These are phyloP conservation scores for Asterophora parasitica DNA, from an alignment of 768 basidiomycete genomes.

Conservation along the genomic window DNA sequence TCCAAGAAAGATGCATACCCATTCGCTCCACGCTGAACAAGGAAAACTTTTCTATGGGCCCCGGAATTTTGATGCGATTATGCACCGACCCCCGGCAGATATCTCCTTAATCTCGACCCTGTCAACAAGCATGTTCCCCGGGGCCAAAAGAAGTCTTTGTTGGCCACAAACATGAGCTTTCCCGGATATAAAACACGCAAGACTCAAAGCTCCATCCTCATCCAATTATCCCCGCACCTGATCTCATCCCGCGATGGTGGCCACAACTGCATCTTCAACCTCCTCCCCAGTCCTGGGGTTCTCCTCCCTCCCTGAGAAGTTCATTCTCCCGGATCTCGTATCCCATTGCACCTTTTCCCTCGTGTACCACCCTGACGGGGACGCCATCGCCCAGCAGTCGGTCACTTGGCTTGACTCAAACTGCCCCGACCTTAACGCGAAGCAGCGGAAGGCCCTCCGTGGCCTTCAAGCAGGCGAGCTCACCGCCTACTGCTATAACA, in stretches of 20 bases:
- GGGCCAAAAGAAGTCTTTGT: not conserved
- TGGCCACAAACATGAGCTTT: conserved; percentile 1
- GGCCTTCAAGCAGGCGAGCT: conserved; percentile 65
- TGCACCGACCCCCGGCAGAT: conserved; percentile 5
- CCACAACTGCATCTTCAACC: not conserved
- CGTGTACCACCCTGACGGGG: conserved; percentile 39
- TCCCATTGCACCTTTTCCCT: conserved; percentile 46
- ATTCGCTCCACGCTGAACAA: not conserved
- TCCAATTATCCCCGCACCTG: no score
- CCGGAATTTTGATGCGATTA: conserved; percentile 1
- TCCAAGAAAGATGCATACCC: not conserved
- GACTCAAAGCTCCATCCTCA: not conserved
- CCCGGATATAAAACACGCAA: conserved; percentile 3
- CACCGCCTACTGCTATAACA: conserved; percentile 60
- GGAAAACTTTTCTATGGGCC: not conserved
- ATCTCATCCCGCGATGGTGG: no score
- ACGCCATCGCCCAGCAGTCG: conserved; percentile 41
- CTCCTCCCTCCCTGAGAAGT: conserved; percentile 17
- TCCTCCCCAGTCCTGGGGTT: not conserved
- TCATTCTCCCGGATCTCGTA: conserved; percentile 52
- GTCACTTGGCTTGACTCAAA: conserved; percentile 45
- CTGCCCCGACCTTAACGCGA: conserved; percentile 41
- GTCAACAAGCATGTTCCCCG: not conserved
- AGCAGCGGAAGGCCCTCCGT: conserved; percentile 43
- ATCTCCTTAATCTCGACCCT: conserved; percentile 9